Evolutionary conservation across 768 basidiomycete genomes (phyloP).

Genomic region (Chlorophyllum brunneum): DNA sequence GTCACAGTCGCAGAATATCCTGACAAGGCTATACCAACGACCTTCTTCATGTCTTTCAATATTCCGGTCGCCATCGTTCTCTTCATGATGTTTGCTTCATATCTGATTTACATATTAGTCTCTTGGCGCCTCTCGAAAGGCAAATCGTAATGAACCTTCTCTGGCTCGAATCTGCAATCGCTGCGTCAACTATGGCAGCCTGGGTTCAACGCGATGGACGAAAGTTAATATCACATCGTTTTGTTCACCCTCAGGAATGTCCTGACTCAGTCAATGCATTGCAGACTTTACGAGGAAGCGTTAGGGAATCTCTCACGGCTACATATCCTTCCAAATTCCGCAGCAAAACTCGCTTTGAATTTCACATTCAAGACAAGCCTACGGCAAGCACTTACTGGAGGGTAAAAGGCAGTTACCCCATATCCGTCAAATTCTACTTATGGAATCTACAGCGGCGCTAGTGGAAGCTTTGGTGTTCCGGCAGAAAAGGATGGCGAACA

Average conservation of each 20-base stretch:
- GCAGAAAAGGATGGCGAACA: slow-evolving; percentile 62
- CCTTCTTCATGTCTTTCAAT: slow-evolving; percentile 90
- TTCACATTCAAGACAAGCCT: slow-evolving; percentile 74
- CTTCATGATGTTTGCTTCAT: slow-evolving; percentile 11
- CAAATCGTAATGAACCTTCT: slow-evolving; percentile 86
- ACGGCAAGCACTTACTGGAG: slow-evolving; percentile 83
- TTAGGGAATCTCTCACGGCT: slow-evolving; percentile 59
- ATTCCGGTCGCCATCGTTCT: slow-evolving; percentile 59
- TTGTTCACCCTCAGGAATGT: neutral
- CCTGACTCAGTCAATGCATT: slow-evolving; percentile 15
- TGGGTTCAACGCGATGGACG: slow-evolving; percentile 76
- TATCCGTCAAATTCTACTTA: slow-evolving; percentile 7
- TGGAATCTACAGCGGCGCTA: slow-evolving; percentile 50
- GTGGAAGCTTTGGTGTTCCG: slow-evolving; percentile 82
- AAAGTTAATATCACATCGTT: slow-evolving; percentile 42
- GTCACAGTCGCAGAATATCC: slow-evolving; percentile 70
- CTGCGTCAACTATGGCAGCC: slow-evolving; percentile 60
- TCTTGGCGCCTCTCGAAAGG: slow-evolving; percentile 74
- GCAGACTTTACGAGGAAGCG: slow-evolving; percentile 70
- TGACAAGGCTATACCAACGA: slow-evolving; percentile 76
- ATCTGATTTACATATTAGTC: slow-evolving; percentile 37
- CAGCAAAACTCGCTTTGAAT: slow-evolving; percentile 66
- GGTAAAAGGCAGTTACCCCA: slow-evolving; percentile 43
- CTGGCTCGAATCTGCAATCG: slow-evolving; percentile 80
- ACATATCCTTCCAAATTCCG: slow-evolving; percentile 62